Base-by-base conservation (phyloP, 805 yeast species). In the Spathaspora sp. region DNA sequence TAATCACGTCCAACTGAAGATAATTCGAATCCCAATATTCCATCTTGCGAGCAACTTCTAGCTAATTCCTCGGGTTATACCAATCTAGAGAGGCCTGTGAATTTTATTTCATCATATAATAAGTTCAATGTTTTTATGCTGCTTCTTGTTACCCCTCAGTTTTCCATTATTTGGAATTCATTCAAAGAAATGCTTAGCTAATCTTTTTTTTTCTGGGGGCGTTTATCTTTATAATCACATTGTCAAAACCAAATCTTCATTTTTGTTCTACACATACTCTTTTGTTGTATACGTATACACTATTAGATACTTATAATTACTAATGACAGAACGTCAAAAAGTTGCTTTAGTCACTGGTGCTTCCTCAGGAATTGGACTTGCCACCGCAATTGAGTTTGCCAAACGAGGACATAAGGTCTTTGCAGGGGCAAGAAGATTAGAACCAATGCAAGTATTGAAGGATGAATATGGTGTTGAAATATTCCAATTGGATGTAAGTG, bases 341-440 rank as follows among this genome's bases (percentile, higher is more conserved):
- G 62, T 70, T 16, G 88, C 82, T 5, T 69, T 83, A 44, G 78
- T 80, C 43, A 80, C 85, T 2, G 85, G 85, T 9, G 82, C 81
- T 1, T 78, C 83, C 0, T 78, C 82, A 0, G 85, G 85, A 5
- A 80, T 80, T 50, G 85, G 85, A 1, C 74, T 60, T 57, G 75
- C 78, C 11, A 67, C 78, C 10, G 73, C 83, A 32, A 67, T 72
- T 38, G 83, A 78, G 52, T 68, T 81, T 47, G 82, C 81, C 6
- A 61, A 63, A 20, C 67, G 78, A 51, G 85, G 85, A 3, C 81
- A 76, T 64, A 65, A 71, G 52, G 90, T 87, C 0, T 86, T 80
- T 61, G 92, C 92, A 0, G 84, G 87, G 51, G 91, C 94, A 2
- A 75, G 96, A 64, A 77, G 90, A 57, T 59, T 80, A 31, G 83